phyloP scores from a whole-genome alignment of 179 eudicot species.

The Spinacia oleracea region DNA sequence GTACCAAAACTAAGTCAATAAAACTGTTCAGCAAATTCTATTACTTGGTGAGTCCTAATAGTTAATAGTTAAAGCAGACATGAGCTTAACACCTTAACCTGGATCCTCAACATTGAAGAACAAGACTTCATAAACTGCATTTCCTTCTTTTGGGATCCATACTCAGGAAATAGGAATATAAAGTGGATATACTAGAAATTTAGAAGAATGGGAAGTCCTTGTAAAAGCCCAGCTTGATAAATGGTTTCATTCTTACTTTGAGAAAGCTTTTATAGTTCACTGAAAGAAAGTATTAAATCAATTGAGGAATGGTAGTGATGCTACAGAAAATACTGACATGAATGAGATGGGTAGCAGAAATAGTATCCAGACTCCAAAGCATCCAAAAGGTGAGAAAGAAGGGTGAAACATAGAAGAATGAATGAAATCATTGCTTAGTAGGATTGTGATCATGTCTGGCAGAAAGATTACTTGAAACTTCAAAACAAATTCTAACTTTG shows the following conservation, averaged over 20 bases:
- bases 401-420: not conserved
- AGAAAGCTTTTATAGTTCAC: not conserved
- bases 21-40: not conserved
- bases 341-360: not conserved
- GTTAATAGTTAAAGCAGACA: not conserved
- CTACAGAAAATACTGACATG: not conserved
- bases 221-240: not conserved
- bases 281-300: not conserved
- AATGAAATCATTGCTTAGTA: not conserved
- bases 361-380: not conserved
- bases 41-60: not conserved
- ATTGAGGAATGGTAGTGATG: not conserved
- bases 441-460: not conserved
- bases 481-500: not conserved
- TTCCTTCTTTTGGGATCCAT: not conserved
- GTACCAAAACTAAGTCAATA: not conserved
- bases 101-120: not conserved
- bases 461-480: not conserved
- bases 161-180: slow-evolving; percentile 1
- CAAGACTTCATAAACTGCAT: not conserved
- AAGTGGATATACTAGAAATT: not conserved
- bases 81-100: not conserved
- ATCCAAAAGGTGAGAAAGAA: not conserved
- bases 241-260: not conserved
- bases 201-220: not conserved